These are phyloP conservation scores for Trametes coccinea DNA, from an alignment of 768 basidiomycete species.

Conservation along the genomic window DNA sequence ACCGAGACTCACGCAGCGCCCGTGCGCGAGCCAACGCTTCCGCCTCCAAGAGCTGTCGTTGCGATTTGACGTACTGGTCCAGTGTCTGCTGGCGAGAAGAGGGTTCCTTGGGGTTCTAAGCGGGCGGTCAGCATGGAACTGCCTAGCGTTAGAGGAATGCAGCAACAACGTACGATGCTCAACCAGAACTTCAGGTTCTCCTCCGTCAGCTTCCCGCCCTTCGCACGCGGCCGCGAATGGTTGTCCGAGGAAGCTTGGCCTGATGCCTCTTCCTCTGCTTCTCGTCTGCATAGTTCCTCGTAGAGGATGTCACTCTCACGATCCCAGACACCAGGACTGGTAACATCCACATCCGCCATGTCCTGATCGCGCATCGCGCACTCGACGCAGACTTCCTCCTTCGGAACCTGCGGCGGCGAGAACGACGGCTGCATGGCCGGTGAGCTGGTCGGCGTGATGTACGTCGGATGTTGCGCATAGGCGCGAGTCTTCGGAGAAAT, in stretches of 20 bases:
- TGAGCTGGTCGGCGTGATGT: conserved; percentile 55
- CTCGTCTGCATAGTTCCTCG: conserved; percentile 72
- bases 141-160: neutral
- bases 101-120: conserved; percentile 88
- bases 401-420: conserved; percentile 48
- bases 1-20: conserved; percentile 75
- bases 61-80: conserved; percentile 78
- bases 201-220: conserved; percentile 70
- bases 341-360: conserved; percentile 93
- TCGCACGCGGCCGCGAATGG: conserved; percentile 58
- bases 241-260: conserved; percentile 52
- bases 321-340: conserved; percentile 86
- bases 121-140: neutral
- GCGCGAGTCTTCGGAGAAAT: conserved; percentile 68
- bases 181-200: conserved; percentile 82
- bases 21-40: conserved; percentile 78
- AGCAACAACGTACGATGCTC: conserved; percentile 55
- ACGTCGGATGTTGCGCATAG: conserved; percentile 75
- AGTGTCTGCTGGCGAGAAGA: conserved; percentile 82
- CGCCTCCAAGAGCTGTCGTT: conserved; percentile 77
- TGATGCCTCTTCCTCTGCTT: conserved; percentile 64
- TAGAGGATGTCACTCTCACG: conserved; percentile 83
- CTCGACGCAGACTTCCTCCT: conserved; percentile 90
- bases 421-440: conserved; percentile 64
- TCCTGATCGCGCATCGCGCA: conserved; percentile 99